Percentiles rank a stretch among this genome's conserved stretches.
phyloP scores from a whole-genome alignment of 1,284 basidiomycete species.

The Neotropicomus parvogracilis region DNA sequence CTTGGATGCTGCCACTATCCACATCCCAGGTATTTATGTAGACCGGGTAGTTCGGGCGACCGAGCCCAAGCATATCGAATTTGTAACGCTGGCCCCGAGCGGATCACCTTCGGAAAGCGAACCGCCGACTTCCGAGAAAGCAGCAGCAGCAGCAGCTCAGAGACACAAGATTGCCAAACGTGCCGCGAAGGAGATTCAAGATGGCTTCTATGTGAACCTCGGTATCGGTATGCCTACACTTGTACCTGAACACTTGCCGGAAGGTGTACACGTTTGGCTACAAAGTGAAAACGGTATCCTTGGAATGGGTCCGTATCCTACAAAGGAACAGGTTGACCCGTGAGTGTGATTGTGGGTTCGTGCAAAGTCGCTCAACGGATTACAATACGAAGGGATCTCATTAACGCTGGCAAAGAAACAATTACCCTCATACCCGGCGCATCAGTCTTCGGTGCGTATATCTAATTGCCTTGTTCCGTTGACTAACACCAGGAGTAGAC shows the following conservation, averaged over 20 bases:
- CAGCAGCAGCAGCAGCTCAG: conserved; percentile 46
- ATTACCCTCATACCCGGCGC: conserved; percentile 90
- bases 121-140: conserved; percentile 48
- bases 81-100: conserved; percentile 59
- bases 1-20: conserved; percentile 80
- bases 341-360: conserved; percentile 38
- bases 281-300: conserved; percentile 96
- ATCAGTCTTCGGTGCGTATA: conserved; percentile 73
- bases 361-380: not conserved
- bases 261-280: conserved; percentile 83
- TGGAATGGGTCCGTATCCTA: conserved; percentile 94
- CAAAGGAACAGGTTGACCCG: conserved; percentile 84
- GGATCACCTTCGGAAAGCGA: conserved; percentile 25
- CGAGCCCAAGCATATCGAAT: conserved; percentile 77
- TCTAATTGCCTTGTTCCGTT: not conserved
- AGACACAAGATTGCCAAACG: conserved; percentile 32
- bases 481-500: conserved; percentile 38
- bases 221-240: conserved; percentile 94
- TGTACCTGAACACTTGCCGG: conserved; percentile 78
- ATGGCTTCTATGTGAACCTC: conserved; percentile 81
- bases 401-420: conserved; percentile 97
- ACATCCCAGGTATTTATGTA: conserved; percentile 84
- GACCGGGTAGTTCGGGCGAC: conserved; percentile 83
- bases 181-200: conserved; percentile 69
- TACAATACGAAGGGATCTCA: conserved; percentile 62